Evolutionary conservation across 768 basidiomycete species (phyloP).

Genomic region (Termitomyces sp.): DNA sequence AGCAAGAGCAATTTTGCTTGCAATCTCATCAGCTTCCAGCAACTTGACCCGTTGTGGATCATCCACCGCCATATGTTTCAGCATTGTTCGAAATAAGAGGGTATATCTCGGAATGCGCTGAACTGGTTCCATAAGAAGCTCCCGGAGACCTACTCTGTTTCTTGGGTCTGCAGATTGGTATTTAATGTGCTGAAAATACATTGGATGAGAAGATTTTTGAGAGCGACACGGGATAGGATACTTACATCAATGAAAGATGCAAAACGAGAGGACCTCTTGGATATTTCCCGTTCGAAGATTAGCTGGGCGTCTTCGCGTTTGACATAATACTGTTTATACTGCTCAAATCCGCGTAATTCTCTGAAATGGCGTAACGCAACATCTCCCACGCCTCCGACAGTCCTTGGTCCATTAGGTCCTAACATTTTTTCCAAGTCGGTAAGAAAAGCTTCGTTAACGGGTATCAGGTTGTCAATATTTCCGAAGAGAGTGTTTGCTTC

Average conservation of each 20-base stretch:
- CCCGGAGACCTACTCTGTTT: slow-evolving; percentile 84
- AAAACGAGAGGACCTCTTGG: slow-evolving; percentile 78
- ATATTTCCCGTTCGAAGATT: slow-evolving; percentile 80
- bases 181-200: slow-evolving; percentile 64
- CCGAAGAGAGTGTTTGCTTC: slow-evolving; percentile 93
- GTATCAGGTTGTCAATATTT: slow-evolving; percentile 85
- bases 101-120: slow-evolving; percentile 95
- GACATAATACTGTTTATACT: slow-evolving; percentile 86
- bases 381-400: slow-evolving; percentile 71
- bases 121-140: slow-evolving; percentile 93
- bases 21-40: slow-evolving; percentile 79
- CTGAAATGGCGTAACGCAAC: slow-evolving; percentile 85
- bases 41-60: slow-evolving; percentile 78
- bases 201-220: slow-evolving; percentile 1
- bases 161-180: slow-evolving; percentile 68
- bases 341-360: slow-evolving; percentile 78
- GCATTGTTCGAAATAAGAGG: slow-evolving; percentile 86
- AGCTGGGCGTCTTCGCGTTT: slow-evolving; percentile 90
- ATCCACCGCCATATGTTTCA: slow-evolving; percentile 77
- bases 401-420: slow-evolving; percentile 47
- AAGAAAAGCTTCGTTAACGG: slow-evolving; percentile 86
- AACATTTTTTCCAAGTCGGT: slow-evolving; percentile 77
- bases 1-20: slow-evolving; percentile 85
- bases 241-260: slow-evolving; percentile 82
- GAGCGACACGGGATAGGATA: slow-evolving; percentile 10